These are phyloP conservation scores for Coniochaeta sp. DNA, from an alignment of 2,329 filamentous ascomycete species.

Conservation along the genomic window DNA sequence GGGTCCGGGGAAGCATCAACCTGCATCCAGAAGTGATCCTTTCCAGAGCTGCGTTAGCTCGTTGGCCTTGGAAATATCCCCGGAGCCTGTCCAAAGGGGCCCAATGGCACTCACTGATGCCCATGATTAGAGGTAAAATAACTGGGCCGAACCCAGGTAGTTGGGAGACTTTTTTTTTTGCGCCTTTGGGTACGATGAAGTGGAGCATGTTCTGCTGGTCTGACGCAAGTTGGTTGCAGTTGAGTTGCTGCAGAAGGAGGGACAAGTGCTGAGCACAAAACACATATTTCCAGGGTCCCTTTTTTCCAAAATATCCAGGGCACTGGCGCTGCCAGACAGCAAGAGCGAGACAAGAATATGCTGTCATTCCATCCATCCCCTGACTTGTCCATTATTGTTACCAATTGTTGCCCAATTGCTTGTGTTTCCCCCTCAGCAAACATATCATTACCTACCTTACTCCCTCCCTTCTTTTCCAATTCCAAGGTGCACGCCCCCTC, in stretches of 20 bases:
- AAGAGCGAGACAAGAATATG: background rate
- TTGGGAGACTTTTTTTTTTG: too few species aligned
- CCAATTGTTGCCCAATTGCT: background rate
- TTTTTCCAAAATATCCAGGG: background rate
- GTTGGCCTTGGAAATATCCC: too few species aligned
- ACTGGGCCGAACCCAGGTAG: background rate
- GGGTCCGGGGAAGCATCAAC: conserved; percentile 1
- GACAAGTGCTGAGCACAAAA: too few species aligned
- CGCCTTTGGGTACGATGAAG: background rate
- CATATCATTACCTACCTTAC: too few species aligned
- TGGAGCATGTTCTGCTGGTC: background rate
- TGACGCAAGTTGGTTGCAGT: too few species aligned
- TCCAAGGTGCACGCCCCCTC: background rate
- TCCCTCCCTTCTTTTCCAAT: background rate
- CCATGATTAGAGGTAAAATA: background rate
- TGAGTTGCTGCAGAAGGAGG: too few species aligned
- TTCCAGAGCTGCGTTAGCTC: background rate
- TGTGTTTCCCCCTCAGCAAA: background rate
- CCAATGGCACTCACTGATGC: too few species aligned
- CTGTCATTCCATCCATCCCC: background rate
- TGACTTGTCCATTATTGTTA: background rate
- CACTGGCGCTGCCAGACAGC: too few species aligned
- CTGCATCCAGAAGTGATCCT: background rate
- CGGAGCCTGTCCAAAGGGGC: too few species aligned
- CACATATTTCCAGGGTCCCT: background rate